Evolutionary conservation across 2,329 filamentous ascomycete genomes (phyloP).

Genomic region (Hymenoscyphus albidus): DNA sequence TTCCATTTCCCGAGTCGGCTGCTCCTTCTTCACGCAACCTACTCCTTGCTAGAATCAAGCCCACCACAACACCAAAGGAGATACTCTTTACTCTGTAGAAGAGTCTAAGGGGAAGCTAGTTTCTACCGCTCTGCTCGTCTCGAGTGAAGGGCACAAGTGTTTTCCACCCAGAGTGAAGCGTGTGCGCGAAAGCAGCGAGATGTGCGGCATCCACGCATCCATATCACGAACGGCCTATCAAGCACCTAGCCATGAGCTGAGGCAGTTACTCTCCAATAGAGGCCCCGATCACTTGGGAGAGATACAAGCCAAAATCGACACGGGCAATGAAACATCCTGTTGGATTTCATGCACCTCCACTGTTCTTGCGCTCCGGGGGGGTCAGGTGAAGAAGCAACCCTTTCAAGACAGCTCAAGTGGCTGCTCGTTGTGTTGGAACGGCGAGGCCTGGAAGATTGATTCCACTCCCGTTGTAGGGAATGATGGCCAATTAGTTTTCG

Average conservation of each 20-base stretch:
- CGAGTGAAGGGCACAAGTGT: not conserved
- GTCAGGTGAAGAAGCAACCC: conserved; percentile 68
- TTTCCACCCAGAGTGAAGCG: not conserved
- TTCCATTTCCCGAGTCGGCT: not conserved
- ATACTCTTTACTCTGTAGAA: not conserved
- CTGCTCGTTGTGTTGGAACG: conserved; percentile 91
- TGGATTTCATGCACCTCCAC: conserved; percentile 70
- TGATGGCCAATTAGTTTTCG: conserved; percentile 70
- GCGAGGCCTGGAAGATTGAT: conserved; percentile 81
- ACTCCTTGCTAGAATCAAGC: not conserved
- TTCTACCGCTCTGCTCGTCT: not conserved
- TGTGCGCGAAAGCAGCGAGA: conserved; percentile 29
- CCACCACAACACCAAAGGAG: not conserved
- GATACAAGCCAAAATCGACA: conserved; percentile 34
- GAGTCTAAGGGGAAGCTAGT: not conserved
- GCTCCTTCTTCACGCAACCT: not conserved
- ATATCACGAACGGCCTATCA: conserved; percentile 40
- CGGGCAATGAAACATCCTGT: conserved; percentile 33
- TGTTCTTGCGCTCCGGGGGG: conserved; percentile 75
- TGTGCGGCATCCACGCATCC: conserved; percentile 59
- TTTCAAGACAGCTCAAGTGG: conserved; percentile 53
- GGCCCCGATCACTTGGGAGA: conserved; percentile 57
- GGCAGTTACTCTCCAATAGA: conserved; percentile 48
- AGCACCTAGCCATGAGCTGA: conserved; percentile 38
- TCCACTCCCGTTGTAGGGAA: conserved; percentile 62